A percentile compares a stretch with the other conserved stretches of the same genome.
Conservation (phyloP, 176 grass and related monocot species). For the Melocanna baccifera region DNA sequence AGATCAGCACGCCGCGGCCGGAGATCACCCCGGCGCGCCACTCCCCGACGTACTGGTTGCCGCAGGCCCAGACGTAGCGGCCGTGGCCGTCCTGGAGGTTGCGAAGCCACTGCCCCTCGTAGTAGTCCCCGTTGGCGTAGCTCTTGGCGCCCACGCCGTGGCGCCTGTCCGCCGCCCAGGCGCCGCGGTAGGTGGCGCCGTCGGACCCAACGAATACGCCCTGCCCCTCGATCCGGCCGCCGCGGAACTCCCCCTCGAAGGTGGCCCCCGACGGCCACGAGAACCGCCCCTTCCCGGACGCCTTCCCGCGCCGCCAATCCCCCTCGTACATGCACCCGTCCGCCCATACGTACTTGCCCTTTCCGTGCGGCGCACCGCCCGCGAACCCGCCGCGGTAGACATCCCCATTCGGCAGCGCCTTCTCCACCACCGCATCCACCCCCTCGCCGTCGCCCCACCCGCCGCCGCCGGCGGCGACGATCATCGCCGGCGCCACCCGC, state of each 20-base stretch:
- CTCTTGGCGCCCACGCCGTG: conserved; percentile 70
- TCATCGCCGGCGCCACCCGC: conserved; percentile 63
- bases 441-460: neutral
- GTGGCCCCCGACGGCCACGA: conserved; percentile 87
- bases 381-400: conserved; percentile 64
- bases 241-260: conserved; percentile 89
- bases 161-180: conserved; percentile 74
- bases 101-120: conserved; percentile 87
- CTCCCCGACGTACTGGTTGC: conserved; percentile 95
- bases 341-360: conserved; percentile 84
- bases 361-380: conserved; percentile 58
- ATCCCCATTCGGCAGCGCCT: conserved; percentile 73
- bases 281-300: conserved; percentile 79
- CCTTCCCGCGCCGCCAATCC: conserved; percentile 79
- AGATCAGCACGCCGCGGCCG: conserved; percentile 83
- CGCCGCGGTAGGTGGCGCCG: conserved; percentile 71
- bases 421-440: conserved; percentile 54
- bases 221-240: conserved; percentile 81
- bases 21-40: conserved; percentile 90
- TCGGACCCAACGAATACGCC: conserved; percentile 68
- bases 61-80: conserved; percentile 80
- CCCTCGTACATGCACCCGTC: conserved; percentile 96
- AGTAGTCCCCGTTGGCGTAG: conserved; percentile 92
- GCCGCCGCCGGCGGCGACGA: conserved; percentile 23
- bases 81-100: conserved; percentile 93